Evolutionary conservation across 2,329 filamentous ascomycete genomes (phyloP).

Genomic region (Alternaria sp.): DNA sequence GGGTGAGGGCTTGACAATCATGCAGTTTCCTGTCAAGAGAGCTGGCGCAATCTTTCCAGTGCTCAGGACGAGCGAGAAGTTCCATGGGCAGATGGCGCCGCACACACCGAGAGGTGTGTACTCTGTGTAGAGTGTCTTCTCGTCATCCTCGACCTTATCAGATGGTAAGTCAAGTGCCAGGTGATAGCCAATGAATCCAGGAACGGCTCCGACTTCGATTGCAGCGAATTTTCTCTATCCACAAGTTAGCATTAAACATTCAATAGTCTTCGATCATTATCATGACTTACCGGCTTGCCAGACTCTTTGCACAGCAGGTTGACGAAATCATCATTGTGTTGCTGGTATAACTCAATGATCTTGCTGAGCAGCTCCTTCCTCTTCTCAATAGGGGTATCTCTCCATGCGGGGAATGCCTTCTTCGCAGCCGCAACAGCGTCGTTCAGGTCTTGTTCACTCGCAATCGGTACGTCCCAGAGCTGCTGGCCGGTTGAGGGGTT

Average conservation of each 20-base stretch:
- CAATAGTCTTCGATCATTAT: no score
- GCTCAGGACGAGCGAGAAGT: constrained; percentile 63
- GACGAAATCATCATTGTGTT: constrained; percentile 43
- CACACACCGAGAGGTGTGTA: constrained; percentile 60
- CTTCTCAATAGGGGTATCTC: constrained; percentile 45
- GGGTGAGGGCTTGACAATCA: constrained; percentile 66
- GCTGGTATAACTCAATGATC: constrained; percentile 36
- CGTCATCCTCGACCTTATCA: constrained; percentile 56
- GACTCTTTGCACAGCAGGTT: constrained; percentile 48
- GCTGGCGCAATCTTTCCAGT: constrained; percentile 65
- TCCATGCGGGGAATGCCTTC: constrained; percentile 60
- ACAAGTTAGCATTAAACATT: constrained; percentile 14
- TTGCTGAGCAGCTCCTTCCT: constrained; percentile 45
- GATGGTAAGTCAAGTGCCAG: constrained; percentile 44
- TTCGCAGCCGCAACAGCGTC: constrained; percentile 60
- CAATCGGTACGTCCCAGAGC: constrained; percentile 62
- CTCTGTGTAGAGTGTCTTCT: constrained; percentile 58
- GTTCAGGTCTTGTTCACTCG: constrained; percentile 60
- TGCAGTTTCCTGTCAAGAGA: constrained; percentile 64
- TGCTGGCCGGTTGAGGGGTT: constrained; percentile 62
- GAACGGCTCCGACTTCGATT: constrained; percentile 51
- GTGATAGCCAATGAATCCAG: constrained; percentile 53
- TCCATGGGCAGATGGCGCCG: constrained; percentile 54
- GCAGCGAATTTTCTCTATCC: constrained; percentile 53
- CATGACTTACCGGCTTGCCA: constrained; percentile 47